phyloP scores from a whole-genome alignment of 1,284 basidiomycete species.

The Ustilago xerochloae region DNA sequence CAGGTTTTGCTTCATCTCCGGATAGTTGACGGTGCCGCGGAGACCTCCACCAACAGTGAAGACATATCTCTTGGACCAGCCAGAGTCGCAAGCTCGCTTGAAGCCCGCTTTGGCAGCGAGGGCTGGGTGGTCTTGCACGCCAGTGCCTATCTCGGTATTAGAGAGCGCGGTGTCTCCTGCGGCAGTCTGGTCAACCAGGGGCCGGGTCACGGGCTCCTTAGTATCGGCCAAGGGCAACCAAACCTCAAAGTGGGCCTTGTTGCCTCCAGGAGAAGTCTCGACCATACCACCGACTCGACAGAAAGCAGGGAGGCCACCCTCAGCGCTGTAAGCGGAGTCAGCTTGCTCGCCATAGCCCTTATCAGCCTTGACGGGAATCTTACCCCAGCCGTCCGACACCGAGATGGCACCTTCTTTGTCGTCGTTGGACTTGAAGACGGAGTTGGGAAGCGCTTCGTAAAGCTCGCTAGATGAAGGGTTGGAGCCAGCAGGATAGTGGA shows the following conservation, averaged over 20 bases:
- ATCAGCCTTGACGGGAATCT: slow-evolving; percentile 28
- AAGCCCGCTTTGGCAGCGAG: slow-evolving; percentile 7
- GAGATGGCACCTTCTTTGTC: slow-evolving; percentile 24
- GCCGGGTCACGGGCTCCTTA: too few relatives aligned
- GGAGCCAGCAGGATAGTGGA: slow-evolving; percentile 27
- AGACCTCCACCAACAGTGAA: slow-evolving; percentile 43
- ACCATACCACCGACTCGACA: slow-evolving; percentile 50
- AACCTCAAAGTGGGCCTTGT: slow-evolving; percentile 40
- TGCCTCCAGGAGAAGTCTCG: slow-evolving; percentile 16
- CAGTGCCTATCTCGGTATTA: too few relatives aligned
- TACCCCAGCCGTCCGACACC: slow-evolving; percentile 26
- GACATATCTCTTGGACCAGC: slow-evolving; percentile 45
- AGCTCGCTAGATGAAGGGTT: slow-evolving; percentile 37
- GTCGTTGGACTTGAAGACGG: slow-evolving; percentile 22
- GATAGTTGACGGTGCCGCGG: slow-evolving; percentile 34
- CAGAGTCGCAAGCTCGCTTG: slow-evolving; percentile 16
- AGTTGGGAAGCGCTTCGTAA: slow-evolving; percentile 24
- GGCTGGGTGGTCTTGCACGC: not conserved
- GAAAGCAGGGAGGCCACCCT: slow-evolving; percentile 45
- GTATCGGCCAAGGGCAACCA: slow-evolving; percentile 44
- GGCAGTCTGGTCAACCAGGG: too few relatives aligned
- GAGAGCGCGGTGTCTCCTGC: too few relatives aligned
- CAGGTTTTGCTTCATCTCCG: slow-evolving; percentile 53
- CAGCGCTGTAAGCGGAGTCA: not conserved
- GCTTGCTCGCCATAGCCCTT: slow-evolving; percentile 38